Base-by-base conservation (phyloP, 2,329 filamentous ascomycete species). In the Sclerotinia nivalis region DNA sequence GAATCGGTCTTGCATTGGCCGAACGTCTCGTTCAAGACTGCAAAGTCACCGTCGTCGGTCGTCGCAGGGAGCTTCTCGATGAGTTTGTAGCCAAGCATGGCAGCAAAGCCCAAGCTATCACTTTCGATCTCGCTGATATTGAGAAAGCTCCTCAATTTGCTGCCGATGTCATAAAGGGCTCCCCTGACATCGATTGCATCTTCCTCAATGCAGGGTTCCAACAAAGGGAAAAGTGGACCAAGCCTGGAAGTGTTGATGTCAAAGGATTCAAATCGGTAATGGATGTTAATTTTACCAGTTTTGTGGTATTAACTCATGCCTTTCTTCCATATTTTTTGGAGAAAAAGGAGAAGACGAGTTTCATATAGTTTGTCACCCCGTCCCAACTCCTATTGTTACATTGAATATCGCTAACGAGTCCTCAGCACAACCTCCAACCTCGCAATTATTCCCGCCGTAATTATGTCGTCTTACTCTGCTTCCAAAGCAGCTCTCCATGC, bases 21-120 rank as follows among this genome's bases (percentile, higher is more conserved):
- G 77, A 81, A 58, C 80, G 79, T 20, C 76, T 86, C 62, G 73
- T 87, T 58, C 74, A 80, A 55, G 78, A 83, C 68, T 84, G 84
- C 73, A 72, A 72, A 49, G 85, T 89, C 50, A 84, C 87, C 37
- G 84, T 82, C 20, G 84, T 87, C 7, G 87, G 86, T 22, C 83
- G 86, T 22, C 83, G 85, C 49, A 76, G 83, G 74, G 81, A 85
- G 9, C 80, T 81, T 10, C 81, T 88, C 1, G 22, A 65, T 13
- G 45, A 52, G 55, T 37, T 40, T 47, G 81, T 85, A 31, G 78
- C 78, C 65, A 54, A 69, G 60, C 28, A 47, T 56, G 28, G 61
- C 45, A 9, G 28, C 59, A 60, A 65, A 56, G n/a, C 25, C 15
- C 20, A 28, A 9, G 28, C 65, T 2, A 31, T 62, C 13, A 9